Conservation (phyloP, 2,329 filamentous ascomycete species). For the Phialemoniopsis sp. region DNA sequence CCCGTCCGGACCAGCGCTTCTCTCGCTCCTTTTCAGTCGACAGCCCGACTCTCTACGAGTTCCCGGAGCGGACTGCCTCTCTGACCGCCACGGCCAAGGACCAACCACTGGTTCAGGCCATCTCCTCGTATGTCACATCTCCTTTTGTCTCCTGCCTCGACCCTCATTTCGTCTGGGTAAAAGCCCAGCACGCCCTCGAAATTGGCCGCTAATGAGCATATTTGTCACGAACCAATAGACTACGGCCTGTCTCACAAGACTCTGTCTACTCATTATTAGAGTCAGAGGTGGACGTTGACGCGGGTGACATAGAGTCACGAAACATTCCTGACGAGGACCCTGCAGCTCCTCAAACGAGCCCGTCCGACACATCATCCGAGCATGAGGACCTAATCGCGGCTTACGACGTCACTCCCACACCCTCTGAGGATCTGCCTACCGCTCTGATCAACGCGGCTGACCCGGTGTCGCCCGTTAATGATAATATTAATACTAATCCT, state of each 20-base stretch:
- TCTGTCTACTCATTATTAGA: constrained; percentile 11
- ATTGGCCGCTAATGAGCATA: constrained; percentile 3
- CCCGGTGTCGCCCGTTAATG: constrained; percentile 11
- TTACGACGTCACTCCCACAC: constrained; percentile 27
- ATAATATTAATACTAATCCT: constrained; percentile 30
- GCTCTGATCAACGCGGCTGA: constrained; percentile 2
- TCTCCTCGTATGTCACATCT: constrained; percentile 1
- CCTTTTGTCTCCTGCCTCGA: constrained; percentile 1
- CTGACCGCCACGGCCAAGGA: too few relatives aligned
- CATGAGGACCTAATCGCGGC: constrained; percentile 35
- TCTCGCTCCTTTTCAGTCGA: constrained; percentile 52
- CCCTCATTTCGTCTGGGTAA: constrained; percentile 11
- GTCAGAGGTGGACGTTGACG: constrained; percentile 9
- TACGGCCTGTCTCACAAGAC: constrained; percentile 15
- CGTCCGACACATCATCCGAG: constrained; percentile 33
- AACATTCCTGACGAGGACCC: constrained; percentile 35
- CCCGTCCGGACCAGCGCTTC: constrained; percentile 48
- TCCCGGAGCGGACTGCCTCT: constrained; percentile 25
- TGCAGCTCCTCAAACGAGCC: constrained; percentile 34
- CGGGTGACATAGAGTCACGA: constrained; percentile 22
- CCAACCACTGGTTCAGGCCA: too few relatives aligned
- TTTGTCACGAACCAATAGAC: constrained; percentile 5
- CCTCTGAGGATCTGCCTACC: constrained; percentile 19
- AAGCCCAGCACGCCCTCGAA: constrained; percentile 11
- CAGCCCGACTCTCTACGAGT: constrained; percentile 60